phyloP scores from a whole-genome alignment of 352 stramenopile species.

The Pythium coloratum region DNA sequence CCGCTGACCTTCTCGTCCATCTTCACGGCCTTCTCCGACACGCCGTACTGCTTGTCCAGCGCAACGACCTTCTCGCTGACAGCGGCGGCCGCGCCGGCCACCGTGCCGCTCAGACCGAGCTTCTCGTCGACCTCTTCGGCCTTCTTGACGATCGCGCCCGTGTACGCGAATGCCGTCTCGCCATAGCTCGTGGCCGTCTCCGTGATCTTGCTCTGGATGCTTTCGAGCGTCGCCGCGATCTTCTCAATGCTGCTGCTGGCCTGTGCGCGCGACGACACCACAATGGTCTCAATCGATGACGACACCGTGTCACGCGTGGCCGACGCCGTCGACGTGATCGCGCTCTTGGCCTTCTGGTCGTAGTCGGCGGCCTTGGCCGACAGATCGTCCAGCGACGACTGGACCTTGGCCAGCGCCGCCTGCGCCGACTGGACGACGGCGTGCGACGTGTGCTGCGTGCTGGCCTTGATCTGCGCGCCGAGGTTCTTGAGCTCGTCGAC shows the following conservation, averaged over 20 bases:
- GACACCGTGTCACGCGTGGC: conserved; percentile 48
- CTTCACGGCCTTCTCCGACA: conserved; percentile 63
- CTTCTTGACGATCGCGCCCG: conserved; percentile 53
- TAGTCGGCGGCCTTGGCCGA: conserved; percentile 56
- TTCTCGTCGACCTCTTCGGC: conserved; percentile 60
- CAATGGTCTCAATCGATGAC: conserved; percentile 70
- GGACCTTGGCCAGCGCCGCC: conserved; percentile 54
- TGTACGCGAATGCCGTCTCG: conserved; percentile 45
- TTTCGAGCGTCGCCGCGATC: conserved; percentile 55
- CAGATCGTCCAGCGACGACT: conserved; percentile 29
- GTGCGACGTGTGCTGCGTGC: conserved; percentile 48
- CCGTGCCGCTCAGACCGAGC: conserved; percentile 52
- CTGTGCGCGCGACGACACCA: conserved; percentile 50
- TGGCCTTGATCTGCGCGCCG: conserved; percentile 53
- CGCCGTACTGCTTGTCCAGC: conserved; percentile 55
- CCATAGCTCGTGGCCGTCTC: conserved; percentile 32
- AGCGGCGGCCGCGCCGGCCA: conserved; percentile 45
- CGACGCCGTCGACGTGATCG: conserved; percentile 41
- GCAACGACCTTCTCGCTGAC: conserved; percentile 58
- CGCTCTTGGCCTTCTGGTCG: conserved; percentile 42
- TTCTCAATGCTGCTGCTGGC: conserved; percentile 65
- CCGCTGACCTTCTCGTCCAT: conserved; percentile 78
- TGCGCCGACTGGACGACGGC: conserved; percentile 53
- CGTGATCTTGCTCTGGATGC: conserved; percentile 37
- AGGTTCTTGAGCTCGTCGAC: conserved; percentile 72